Base-by-base conservation (phyloP, 768 basidiomycete genomes). In the Pleurotus platypus region DNA sequence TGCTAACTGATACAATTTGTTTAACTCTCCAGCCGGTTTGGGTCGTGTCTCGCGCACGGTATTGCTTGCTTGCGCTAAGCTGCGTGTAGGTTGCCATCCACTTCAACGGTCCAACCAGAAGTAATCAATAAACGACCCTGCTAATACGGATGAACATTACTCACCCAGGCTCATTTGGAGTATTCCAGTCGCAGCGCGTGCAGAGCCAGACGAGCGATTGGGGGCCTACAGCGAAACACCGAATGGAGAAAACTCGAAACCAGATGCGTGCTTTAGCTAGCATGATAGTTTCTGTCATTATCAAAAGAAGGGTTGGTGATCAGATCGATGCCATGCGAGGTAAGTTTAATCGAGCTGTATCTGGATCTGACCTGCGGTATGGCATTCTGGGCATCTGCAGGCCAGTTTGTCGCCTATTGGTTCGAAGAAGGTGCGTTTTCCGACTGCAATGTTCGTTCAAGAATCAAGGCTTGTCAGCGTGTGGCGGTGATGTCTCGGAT, bases 241-340 rank as follows among this genome's bases (percentile, higher is more conserved):
- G 49, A 51, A 51, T 51, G 49, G 49, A 51, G 49, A 51, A 51
- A 51, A 51, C 30, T 18, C 49, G 24, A 27, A 27, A 51, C 49
- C 49, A 51, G 12, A 51, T 11, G 30, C 49, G 22, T 37, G 49
- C 49, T 51, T 51, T 51, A 13, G 49, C 49, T 51, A 51, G 49
- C 49, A 51, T 51, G 49, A 51, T 51, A 35, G 49, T 30, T 30
- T 37, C 49, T 51, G 30, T 8, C 24, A 51, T 26, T 24, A 49
- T 51, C 30, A 37, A 26, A 16, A n/a, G 26, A 16, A n/a, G 26
- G 4, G 20, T 6, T 22, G 47, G 47, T 16, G 15, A 24, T 20
- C 26, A 48, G 18, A 27, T 16, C 43, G 47, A 20, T 12, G 22
- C n/a, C 48, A 49, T 16, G 20, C n/a, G 42, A 49, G 48, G n/a